Percentiles rank a stretch among this genome's conserved stretches.
phyloP scores from a whole-genome alignment of 2,329 filamentous ascomycete genomes.

The Aspergillus hortae region DNA sequence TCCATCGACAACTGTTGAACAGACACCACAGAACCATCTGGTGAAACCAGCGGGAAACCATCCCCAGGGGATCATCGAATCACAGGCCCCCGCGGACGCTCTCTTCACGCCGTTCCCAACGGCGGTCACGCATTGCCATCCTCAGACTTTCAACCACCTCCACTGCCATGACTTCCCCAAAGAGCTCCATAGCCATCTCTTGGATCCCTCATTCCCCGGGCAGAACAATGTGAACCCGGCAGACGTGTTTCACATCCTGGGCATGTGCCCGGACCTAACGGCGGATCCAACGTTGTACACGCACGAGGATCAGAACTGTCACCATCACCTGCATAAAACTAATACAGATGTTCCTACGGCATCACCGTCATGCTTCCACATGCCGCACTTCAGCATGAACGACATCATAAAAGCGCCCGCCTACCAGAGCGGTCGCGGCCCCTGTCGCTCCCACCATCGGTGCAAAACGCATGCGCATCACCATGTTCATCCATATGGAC shows the following conservation, averaged over 20 bases:
- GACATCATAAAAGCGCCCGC: conserved; percentile 25
- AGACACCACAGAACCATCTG: conserved; percentile 15
- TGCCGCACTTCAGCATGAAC: conserved; percentile 28
- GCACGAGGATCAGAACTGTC: conserved; percentile 14
- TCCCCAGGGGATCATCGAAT: conserved; percentile 12
- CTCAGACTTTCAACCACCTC: conserved; percentile 24
- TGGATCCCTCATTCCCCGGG: conserved; percentile 19
- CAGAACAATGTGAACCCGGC: conserved; percentile 31
- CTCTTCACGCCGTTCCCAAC: conserved; percentile 19
- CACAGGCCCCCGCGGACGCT: conserved; percentile 11
- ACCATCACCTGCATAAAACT: conserved; percentile 17
- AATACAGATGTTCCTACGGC: conserved; percentile 19
- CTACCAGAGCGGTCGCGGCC: conserved; percentile 22
- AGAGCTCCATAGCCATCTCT: conserved; percentile 22
- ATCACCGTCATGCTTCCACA: conserved; percentile 29
- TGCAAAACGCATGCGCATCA: conserved; percentile 30
- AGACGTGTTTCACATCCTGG: conserved; percentile 36
- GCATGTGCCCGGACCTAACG: conserved; percentile 30
- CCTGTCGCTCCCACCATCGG: conserved; percentile 32
- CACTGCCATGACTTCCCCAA: conserved; percentile 29
- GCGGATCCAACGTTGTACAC: conserved; percentile 25
- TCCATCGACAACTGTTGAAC: conserved; percentile 18
- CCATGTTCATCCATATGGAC: conserved; percentile 32
- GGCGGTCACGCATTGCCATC: conserved; percentile 22
- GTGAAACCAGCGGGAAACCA: conserved; percentile 20